Conservation (phyloP, 768 basidiomycete species). For the Leccinum variicolor region DNA sequence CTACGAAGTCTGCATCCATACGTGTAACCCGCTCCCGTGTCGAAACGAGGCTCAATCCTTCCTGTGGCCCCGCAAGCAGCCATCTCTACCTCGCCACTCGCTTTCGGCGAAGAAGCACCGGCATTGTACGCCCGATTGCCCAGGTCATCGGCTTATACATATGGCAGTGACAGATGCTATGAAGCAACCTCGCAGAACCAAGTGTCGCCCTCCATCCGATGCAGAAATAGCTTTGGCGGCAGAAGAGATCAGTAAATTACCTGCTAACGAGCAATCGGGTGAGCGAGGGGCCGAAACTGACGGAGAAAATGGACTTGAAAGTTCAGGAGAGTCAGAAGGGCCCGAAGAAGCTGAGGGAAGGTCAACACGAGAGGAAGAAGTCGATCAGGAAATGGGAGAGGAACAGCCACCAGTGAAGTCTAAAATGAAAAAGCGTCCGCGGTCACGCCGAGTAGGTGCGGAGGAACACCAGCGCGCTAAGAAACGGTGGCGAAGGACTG, state of each 20-base stretch:
- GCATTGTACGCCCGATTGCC: constrained; percentile 15
- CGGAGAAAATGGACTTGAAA: background rate
- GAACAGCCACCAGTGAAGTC: background rate
- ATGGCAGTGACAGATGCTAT: constrained; percentile 15
- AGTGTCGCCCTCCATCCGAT: constrained; percentile 21
- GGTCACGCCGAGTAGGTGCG: constrained; percentile 6
- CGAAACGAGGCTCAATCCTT: constrained; percentile 27
- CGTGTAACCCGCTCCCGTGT: constrained; percentile 20
- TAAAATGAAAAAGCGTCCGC: constrained; percentile 18
- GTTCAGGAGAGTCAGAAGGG: constrained; percentile 11
- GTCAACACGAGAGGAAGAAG: constrained; percentile 6
- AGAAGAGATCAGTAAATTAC: constrained; percentile 6
- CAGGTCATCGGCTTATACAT: constrained; percentile 20
- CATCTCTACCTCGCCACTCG: constrained; percentile 23
- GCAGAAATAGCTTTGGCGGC: constrained; percentile 16
- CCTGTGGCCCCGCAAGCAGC: constrained; percentile 21
- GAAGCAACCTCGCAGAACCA: constrained; percentile 21
- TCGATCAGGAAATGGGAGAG: background rate
- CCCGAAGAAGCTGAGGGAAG: constrained; percentile 11
- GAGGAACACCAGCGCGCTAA: constrained; percentile 12
- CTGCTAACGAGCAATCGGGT: background rate
- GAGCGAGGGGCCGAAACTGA: background rate
- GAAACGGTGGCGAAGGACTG: constrained; percentile 14
- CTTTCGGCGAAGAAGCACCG: constrained; percentile 24
- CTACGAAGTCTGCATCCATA: constrained; percentile 27